These are phyloP conservation scores for Camellia japonica DNA, from an alignment of 148 eudicot genomes.

Conservation along the genomic window DNA sequence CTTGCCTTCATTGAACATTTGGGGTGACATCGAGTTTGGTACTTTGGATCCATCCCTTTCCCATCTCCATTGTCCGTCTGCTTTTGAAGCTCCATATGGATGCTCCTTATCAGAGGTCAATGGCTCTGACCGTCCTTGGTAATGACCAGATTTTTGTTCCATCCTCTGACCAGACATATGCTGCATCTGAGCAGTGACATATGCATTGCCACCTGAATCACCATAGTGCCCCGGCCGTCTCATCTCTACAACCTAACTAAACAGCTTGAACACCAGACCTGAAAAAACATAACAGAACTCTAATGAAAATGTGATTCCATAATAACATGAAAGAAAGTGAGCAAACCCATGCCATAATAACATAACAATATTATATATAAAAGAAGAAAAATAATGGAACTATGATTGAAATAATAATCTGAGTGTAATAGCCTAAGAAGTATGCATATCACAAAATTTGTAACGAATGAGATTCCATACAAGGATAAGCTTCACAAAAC, in stretches of 20 bases:
- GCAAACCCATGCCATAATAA: neutral
- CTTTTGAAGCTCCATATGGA: slow-evolving; percentile 24
- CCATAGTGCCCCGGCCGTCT: slow-evolving; percentile 33
- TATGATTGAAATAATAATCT: neutral
- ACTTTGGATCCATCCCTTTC: slow-evolving; percentile 41
- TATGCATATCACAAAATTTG: neutral
- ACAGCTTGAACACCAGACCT: slow-evolving; percentile 11
- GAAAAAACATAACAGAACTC: neutral
- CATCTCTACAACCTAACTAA: slow-evolving; percentile 4
- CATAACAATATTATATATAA: neutral
- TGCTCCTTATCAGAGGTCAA: slow-evolving; percentile 28
- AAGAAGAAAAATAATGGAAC: neutral
- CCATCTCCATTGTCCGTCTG: slow-evolving; percentile 45
- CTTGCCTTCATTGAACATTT: slow-evolving; percentile 41
- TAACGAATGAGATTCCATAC: neutral
- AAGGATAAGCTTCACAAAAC: neutral
- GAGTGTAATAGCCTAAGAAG: neutral
- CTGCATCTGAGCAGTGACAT: slow-evolving; percentile 27
- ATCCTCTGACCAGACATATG: slow-evolving; percentile 33
- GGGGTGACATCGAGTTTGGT: slow-evolving; percentile 36
- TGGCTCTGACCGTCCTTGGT: slow-evolving; percentile 31
- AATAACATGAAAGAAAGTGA: neutral
- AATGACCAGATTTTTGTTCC: slow-evolving; percentile 28
- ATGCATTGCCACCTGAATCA: slow-evolving; percentile 33
- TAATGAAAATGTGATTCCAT: neutral